A percentile compares a stretch with the other conserved stretches of the same genome.
Evolutionary conservation across 2,329 filamentous ascomycete species (phyloP).

Genomic region (Furcasterigmium furcatum): DNA sequence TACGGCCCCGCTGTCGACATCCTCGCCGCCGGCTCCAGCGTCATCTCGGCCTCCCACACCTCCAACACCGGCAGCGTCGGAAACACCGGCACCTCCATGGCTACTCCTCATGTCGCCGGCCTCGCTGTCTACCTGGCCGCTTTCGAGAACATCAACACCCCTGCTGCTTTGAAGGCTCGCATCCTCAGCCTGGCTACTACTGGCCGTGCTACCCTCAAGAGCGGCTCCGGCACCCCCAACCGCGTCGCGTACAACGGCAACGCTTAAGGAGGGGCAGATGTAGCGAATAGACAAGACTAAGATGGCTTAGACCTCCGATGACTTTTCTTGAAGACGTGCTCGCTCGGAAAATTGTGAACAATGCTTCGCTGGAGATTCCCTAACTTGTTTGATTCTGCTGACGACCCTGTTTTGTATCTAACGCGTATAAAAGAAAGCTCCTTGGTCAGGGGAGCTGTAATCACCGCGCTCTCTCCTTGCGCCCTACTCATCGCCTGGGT

Average conservation of each 20-base stretch:
- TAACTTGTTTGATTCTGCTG: no score
- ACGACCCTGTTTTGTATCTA: no score
- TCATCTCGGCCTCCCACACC: constrained; percentile 11
- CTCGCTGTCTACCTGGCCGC: constrained; percentile 21
- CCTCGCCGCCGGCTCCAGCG: constrained; percentile 32
- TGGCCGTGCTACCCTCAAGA: constrained; percentile 28
- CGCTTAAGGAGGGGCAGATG: neutral
- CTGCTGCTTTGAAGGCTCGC: constrained; percentile 42
- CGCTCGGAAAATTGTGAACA: no score
- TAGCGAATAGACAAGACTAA: no score
- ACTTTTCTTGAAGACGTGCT: no score
- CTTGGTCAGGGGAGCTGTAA: no score
- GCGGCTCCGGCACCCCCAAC: constrained; percentile 42
- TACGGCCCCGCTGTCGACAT: constrained; percentile 34
- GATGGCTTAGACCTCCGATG: no score
- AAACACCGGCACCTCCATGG: constrained; percentile 36
- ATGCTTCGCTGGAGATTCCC: no score
- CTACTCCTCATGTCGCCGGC: constrained; percentile 15
- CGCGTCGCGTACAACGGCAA: constrained; percentile 52
- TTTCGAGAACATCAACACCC: constrained; percentile 29
- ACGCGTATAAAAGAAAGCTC: no score
- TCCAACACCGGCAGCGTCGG: constrained; percentile 55
- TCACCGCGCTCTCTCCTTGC: no score
- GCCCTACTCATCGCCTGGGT: no score
- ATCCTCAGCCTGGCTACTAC: constrained; percentile 39